These are phyloP conservation scores for Angophora floribunda DNA, from an alignment of 345 rosid genomes.

Conservation along the genomic window DNA sequence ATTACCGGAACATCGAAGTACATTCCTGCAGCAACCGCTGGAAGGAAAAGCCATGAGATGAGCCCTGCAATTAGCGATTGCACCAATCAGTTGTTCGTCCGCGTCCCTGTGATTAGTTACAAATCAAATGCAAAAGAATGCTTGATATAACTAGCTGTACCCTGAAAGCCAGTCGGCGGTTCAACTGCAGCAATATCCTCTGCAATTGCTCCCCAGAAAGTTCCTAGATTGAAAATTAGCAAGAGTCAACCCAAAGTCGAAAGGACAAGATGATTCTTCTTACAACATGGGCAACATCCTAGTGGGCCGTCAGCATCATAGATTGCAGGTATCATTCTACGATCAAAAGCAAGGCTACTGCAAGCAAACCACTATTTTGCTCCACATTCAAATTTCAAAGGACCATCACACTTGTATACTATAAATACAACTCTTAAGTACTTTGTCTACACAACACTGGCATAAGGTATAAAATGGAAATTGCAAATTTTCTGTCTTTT, in stretches of 20 bases:
- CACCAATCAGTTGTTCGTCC: background rate
- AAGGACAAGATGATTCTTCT: background rate
- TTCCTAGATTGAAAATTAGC: background rate
- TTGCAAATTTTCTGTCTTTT: background rate
- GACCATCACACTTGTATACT: background rate
- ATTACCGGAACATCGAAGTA: constrained; percentile 64
- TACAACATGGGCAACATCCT: background rate
- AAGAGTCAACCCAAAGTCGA: background rate
- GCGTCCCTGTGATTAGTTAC: background rate
- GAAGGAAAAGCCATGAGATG: constrained; percentile 86
- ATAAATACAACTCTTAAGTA: background rate
- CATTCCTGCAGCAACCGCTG: constrained; percentile 64
- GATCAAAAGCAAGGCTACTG: background rate
- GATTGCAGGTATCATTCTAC: background rate
- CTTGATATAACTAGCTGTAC: constrained; percentile 7
- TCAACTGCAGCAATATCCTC: constrained; percentile 55
- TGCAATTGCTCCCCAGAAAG: constrained; percentile 58
- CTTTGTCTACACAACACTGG: background rate
- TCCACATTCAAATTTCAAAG: background rate
- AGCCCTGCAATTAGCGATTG: constrained; percentile 24
- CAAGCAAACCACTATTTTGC: background rate
- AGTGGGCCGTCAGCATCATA: background rate
- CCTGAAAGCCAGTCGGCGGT: constrained; percentile 79
- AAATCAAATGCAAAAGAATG: background rate
- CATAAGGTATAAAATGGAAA: background rate